These are phyloP conservation scores for Ganoderma lingzhi DNA, from an alignment of 1,284 basidiomycete species.

Conservation along the genomic window DNA sequence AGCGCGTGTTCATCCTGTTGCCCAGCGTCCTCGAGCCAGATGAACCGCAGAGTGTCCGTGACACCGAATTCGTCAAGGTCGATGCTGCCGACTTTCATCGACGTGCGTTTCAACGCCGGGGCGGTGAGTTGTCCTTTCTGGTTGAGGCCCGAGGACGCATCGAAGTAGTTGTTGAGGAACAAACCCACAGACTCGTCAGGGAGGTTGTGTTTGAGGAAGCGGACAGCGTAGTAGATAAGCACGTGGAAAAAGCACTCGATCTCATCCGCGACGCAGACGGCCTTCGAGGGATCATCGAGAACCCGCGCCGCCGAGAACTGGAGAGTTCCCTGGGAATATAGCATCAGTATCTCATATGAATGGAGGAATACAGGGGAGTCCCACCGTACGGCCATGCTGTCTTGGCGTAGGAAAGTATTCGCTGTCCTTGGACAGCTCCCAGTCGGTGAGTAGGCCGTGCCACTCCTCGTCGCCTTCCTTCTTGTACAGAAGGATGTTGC, in stretches of 20 bases:
- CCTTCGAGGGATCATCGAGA: background rate
- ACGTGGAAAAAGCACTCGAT: slow-evolving; percentile 27
- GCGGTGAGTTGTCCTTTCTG: background rate
- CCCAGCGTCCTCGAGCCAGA: background rate
- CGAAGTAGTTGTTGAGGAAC: slow-evolving; percentile 23
- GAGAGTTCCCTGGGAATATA: no score
- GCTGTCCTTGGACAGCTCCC: slow-evolving; percentile 19
- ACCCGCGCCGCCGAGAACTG: slow-evolving; percentile 21
- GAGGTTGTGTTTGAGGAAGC: slow-evolving; percentile 17
- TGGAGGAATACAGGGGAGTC: no score
- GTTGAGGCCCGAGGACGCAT: background rate
- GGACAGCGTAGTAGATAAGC: slow-evolving; percentile 17
- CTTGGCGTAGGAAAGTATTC: background rate
- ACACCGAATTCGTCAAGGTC: background rate
- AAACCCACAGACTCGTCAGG: background rate
- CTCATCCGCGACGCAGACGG: no score
- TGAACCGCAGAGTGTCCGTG: background rate
- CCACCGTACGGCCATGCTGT: slow-evolving; percentile 13
- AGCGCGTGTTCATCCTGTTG: no score
- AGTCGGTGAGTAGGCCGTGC: slow-evolving; percentile 13
- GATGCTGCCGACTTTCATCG: background rate
- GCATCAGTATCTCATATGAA: no score
- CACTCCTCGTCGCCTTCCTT: background rate
- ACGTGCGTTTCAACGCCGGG: background rate
- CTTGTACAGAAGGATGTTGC: slow-evolving; percentile 21